Base-by-base conservation (phyloP, 2,329 filamentous ascomycete genomes). In the Xylaria sp. region DNA sequence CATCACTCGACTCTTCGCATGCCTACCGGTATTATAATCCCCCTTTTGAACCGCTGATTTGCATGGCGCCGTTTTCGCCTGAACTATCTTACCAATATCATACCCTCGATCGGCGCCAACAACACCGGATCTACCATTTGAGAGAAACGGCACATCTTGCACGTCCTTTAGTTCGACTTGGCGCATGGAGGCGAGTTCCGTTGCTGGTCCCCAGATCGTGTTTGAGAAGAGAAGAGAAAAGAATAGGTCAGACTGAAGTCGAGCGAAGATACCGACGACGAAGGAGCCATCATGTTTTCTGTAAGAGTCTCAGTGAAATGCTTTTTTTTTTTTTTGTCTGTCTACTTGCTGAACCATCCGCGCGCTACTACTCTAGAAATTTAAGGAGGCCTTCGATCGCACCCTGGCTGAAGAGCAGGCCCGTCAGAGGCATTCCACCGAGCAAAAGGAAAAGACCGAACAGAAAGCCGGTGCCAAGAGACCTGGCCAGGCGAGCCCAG, bases 391-490 rank as follows among this genome's bases (percentile, higher is more conserved):
- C 68, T 93, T 97, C 79, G 93, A 97, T 79, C 90, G 90, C 75
- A 91, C 91, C 76, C 96, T 98, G 76, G 92, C 93, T 76, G 93
- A 97, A 82, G 94, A 98, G 82, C 93, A 97, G 81, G 92, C 93
- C 66, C 91, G 93, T 67, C 92, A 94, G 78, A 88, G 88, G 77
- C 81, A 84, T 60, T 74, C 82, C 48, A 75, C 84, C 71, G 78
- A 84, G 5, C 83, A 40, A 10, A 40, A 40, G 35, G 35, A 40
- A 40, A 40, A 40, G 35, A 75, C 84, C 71, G 79, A 84, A 5
- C 83, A 84, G 61, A 81, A 86, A 74, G 76, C 79, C 73, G 81
- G 81, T 48, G 54, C 79, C 1, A 85, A 83, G 75, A 85, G 84
- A 68, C 75, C 78, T 8, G 78, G 75, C 69, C 79, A 82, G 57